phyloP scores from a whole-genome alignment of 768 basidiomycete species.

The Amanita muscaria region DNA sequence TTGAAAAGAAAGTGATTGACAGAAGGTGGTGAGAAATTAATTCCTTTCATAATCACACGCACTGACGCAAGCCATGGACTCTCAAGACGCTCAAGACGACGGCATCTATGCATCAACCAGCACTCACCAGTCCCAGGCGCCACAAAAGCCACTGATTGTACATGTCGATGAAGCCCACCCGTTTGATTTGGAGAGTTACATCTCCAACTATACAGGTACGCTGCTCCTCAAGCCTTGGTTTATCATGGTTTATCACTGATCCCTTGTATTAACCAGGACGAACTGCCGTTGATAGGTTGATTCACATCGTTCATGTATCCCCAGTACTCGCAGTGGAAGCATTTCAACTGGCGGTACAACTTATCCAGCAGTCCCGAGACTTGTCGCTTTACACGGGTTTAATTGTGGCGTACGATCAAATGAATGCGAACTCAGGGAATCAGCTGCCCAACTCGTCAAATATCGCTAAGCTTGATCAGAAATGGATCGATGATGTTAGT shows the following conservation, averaged over 20 bases:
- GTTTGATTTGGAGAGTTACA: constrained; percentile 80
- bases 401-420: constrained; percentile 46
- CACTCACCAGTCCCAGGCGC: constrained; percentile 13
- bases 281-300: constrained; percentile 64
- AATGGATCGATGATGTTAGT: constrained; percentile 65
- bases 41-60: not conserved
- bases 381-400: constrained; percentile 46
- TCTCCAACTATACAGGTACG: constrained; percentile 66
- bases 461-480: constrained; percentile 44
- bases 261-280: constrained; percentile 39
- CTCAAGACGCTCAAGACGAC: constrained; percentile 6
- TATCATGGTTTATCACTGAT: not conserved
- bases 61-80: constrained; percentile 1
- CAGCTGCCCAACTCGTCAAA: constrained; percentile 20
- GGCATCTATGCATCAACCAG: constrained; percentile 5
- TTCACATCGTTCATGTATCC: constrained; percentile 54
- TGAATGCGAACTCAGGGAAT: constrained; percentile 13
- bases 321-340: constrained; percentile 69
- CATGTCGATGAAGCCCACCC: constrained; percentile 73
- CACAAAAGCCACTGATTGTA: constrained; percentile 24
- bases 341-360: constrained; percentile 53
- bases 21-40: no score
- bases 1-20: no score
- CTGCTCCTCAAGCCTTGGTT: not conserved
- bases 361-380: constrained; percentile 64